Evolutionary conservation across 225 moss, liverwort and hornwort genomes (phyloP).

Genomic region (Bryoerythrophyllum caledonicum): DNA sequence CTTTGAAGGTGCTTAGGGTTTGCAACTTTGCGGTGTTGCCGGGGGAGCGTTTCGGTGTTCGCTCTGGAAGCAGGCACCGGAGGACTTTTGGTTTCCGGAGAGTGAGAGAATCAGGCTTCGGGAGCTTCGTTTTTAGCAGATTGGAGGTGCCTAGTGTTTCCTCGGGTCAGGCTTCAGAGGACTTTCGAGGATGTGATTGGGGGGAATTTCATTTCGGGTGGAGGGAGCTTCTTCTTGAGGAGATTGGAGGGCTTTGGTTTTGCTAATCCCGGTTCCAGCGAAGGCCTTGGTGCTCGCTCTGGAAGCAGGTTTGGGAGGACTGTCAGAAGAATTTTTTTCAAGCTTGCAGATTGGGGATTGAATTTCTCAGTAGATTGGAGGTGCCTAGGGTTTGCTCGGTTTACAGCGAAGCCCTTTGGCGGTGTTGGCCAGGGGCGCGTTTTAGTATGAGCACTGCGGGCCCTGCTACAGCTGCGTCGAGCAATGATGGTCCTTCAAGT

Average conservation of each 20-base stretch:
- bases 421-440: neutral
- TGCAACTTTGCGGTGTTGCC: neutral
- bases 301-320: no score
- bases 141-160: no score
- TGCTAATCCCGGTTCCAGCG: neutral
- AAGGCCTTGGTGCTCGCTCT: neutral
- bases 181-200: neutral
- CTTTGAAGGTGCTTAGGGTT: neutral
- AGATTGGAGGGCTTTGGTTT: neutral
- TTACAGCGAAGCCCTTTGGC: neutral
- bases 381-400: neutral
- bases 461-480: constrained; percentile 8
- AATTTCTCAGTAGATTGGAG: neutral
- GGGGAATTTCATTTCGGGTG: no score
- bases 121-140: no score
- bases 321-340: neutral
- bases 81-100: neutral
- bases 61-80: neutral
- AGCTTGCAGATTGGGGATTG: neutral
- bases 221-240: no score
- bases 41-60: neutral
- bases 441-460: constrained; percentile 27
- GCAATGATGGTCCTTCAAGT: constrained; percentile 17
- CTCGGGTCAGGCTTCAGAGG: no score
- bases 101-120: no score